Evolutionary conservation across 495 filamentous ascomycete species (phyloP), one percentile per base, ranked within the genome.

Genomic region (Copromyces sp.): DNA sequence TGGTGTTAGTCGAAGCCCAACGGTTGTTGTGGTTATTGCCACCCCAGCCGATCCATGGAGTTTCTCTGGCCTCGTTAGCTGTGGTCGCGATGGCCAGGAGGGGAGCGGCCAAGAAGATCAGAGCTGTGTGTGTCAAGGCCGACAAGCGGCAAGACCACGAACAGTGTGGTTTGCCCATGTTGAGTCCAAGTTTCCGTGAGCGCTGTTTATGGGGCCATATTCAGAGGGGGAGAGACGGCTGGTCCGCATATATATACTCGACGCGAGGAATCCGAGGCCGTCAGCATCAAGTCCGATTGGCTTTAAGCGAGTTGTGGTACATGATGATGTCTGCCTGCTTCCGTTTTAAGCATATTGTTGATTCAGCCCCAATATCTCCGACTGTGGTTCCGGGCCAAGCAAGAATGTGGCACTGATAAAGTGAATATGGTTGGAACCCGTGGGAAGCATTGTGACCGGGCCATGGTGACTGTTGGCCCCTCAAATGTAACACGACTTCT

Each of bases 11-110:
- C 11, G 71, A 9, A 6, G 76, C 78, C 77, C 77, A 81, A 29
- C 72, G 53, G 72, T 80, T 80, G 76, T 81, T 81, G 75, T 69
- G 72, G 35, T 32, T 37, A 39, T 38, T 71, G 29, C 73, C 73
- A 14, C 69, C 53, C 69, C 69, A 74, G 17, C 73, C 73, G n/a
- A 65, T 45, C 72, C 72, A 73, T 45, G 37, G n/a, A 9, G 69
- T 20, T 24, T 68, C 70, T 53, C 11, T 53, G 11, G 9, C 45
- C 45, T 53, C 29, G 45, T 53, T 53, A 9, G 6, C 20, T 53
- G n/a, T 9, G 20, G 20, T 14, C 20, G 45, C 20, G 16, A 61
- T 6, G 29, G 29, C 12, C 6, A 61, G 53, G 24, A 61, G 53
- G 12, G 53, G 53, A 3, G 4, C 53, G 6, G 24, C 5, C 16